phyloP scores from a whole-genome alignment of 2,329 filamentous ascomycete species.

The Sporothrix sp. region DNA sequence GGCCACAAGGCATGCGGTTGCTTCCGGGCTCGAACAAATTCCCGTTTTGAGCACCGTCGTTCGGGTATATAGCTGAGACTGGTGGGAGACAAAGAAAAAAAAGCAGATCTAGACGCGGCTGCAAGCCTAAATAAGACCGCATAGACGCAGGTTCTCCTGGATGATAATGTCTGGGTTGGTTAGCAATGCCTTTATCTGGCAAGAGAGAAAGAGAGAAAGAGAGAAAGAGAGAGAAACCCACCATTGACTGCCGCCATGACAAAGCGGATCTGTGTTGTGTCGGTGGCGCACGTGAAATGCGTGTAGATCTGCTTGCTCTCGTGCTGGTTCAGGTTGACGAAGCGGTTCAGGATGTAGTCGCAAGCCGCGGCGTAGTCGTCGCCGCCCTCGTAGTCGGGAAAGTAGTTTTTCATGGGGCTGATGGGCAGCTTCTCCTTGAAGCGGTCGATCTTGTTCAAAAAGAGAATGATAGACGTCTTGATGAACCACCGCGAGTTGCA shows the following conservation, averaged over 20 bases:
- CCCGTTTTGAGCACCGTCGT: conserved; percentile 10
- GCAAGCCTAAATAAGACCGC: conserved; percentile 20
- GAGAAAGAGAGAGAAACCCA: too few species aligned
- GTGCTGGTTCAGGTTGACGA: conserved; percentile 96
- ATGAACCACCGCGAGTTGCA: conserved; percentile 88
- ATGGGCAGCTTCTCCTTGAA: conserved; percentile 79
- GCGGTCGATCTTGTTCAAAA: conserved; percentile 83
- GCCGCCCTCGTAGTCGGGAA: conserved; percentile 87
- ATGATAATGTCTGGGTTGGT: conserved; percentile 86
- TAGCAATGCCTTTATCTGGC: conserved; percentile 25
- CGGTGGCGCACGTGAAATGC: conserved; percentile 96
- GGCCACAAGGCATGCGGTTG: not conserved
- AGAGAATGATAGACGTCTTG: conserved; percentile 79
- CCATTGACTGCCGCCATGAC: conserved; percentile 99
- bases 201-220: not conserved
- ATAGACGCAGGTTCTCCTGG: conserved; percentile 81
- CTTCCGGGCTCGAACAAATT: not conserved
- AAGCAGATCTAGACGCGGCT: not conserved
- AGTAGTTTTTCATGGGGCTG: conserved; percentile 81
- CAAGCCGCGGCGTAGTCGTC: conserved; percentile 93
- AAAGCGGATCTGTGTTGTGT: conserved; percentile 98
- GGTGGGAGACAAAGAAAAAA: conserved; percentile 13
- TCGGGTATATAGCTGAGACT: conserved; percentile 14
- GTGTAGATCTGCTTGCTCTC: conserved; percentile 99
- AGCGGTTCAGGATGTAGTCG: conserved; percentile 98